These are phyloP conservation scores for Pleurotus sapidus DNA, from an alignment of 768 basidiomycete genomes.

Conservation along the genomic window DNA sequence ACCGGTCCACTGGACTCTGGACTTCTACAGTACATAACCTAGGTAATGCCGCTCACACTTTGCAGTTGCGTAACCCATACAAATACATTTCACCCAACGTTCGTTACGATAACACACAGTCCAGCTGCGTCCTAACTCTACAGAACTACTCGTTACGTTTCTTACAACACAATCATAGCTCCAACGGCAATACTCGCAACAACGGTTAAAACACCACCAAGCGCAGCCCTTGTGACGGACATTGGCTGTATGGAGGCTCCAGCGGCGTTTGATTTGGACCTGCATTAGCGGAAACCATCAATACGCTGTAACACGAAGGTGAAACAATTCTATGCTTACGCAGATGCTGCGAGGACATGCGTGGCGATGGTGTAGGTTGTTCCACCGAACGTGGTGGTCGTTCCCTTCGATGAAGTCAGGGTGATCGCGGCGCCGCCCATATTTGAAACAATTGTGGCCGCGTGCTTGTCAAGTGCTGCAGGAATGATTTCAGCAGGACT, in stretches of 20 bases:
- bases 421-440: slow-evolving; percentile 7
- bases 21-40: no score
- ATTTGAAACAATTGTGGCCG: slow-evolving; percentile 7
- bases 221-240: neutral
- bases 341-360: neutral
- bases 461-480: slow-evolving; percentile 2
- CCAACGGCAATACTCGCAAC: neutral
- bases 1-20: no score
- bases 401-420: slow-evolving; percentile 2
- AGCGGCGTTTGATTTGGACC: slow-evolving; percentile 5
- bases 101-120: neutral
- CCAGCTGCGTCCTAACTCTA: slow-evolving; percentile 8
- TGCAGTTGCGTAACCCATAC: neutral
- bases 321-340: neutral
- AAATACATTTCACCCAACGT: neutral
- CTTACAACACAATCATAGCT: neutral
- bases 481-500: neutral
- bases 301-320: neutral
- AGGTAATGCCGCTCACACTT: no score
- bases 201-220: slow-evolving; percentile 3
- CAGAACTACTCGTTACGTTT: neutral
- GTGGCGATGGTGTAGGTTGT: slow-evolving; percentile 6
- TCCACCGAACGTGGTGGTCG: slow-evolving; percentile 6
- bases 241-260: neutral
- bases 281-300: neutral